phyloP scores from a whole-genome alignment of 2,329 filamentous ascomycete genomes.

The Apiospora hydei region DNA sequence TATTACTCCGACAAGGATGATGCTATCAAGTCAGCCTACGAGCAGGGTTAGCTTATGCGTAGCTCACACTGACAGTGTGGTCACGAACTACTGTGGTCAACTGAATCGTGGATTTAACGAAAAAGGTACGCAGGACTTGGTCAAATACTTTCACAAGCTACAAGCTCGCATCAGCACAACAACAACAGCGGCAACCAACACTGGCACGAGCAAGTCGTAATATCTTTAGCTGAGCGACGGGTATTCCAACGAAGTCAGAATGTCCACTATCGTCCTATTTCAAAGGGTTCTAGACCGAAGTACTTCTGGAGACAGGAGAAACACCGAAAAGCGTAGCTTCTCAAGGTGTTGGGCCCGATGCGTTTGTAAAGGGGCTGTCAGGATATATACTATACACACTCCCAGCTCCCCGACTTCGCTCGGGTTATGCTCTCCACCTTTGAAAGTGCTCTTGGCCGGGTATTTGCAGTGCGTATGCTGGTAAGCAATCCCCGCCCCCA shows the following conservation, averaged over 20 bases:
- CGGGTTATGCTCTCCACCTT: constrained; percentile 37
- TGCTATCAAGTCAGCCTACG: neutral
- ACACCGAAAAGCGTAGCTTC: neutral
- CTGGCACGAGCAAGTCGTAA: neutral
- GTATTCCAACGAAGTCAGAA: neutral
- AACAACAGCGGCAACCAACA: neutral
- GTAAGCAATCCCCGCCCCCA: constrained; percentile 37
- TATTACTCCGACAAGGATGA: neutral
- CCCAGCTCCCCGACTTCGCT: constrained; percentile 39
- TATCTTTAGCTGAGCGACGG: neutral
- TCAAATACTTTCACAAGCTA: too few species aligned
- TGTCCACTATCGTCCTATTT: neutral
- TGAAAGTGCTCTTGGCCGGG: constrained; percentile 43
- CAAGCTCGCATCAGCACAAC: too few species aligned
- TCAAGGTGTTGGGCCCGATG: neutral
- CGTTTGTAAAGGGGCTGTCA: too few species aligned
- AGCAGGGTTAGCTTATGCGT: neutral
- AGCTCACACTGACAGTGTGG: neutral
- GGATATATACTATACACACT: constrained; percentile 31
- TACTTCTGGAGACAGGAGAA: neutral
- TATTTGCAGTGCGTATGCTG: constrained; percentile 46
- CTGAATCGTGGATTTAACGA: neutral
- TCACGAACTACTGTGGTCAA: neutral
- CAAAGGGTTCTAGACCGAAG: neutral
- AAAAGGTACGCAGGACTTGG: neutral